Evolutionary conservation across 495 filamentous ascomycete genomes (phyloP).

Genomic region (Penicillium robsamsonii): DNA sequence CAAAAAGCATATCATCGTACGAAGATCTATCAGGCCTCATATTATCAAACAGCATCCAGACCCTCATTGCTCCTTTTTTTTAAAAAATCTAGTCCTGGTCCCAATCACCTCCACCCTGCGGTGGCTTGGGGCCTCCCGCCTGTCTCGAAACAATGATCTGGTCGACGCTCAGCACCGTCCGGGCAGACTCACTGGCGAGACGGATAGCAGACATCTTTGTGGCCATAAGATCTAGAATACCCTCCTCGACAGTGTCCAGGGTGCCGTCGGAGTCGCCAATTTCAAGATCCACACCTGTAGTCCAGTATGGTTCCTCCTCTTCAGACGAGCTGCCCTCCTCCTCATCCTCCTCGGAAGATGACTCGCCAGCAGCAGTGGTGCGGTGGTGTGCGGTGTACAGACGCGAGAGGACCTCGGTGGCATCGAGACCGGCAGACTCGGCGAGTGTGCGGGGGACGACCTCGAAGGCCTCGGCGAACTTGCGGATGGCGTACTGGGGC

Average conservation of each 20-base stretch:
- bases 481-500: constrained; percentile 92
- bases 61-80: constrained; percentile 19
- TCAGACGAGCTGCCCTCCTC: constrained; percentile 43
- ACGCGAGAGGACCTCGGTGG: constrained; percentile 86
- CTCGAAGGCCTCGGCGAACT: constrained; percentile 97
- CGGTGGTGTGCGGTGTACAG: constrained; percentile 91
- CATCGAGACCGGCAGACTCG: constrained; percentile 91
- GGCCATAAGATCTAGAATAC: constrained; percentile 87
- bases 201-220: constrained; percentile 96
- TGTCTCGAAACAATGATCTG: constrained; percentile 99
- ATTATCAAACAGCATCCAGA: constrained; percentile 14
- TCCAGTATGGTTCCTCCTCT: constrained; percentile 74
- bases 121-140: constrained; percentile 95
- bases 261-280: constrained; percentile 75
- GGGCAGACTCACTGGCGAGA: constrained; percentile 88
- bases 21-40: constrained; percentile 31
- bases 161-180: constrained; percentile 94
- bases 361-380: constrained; percentile 24
- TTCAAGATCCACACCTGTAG: constrained; percentile 90
- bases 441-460: constrained; percentile 91
- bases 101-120: constrained; percentile 95
- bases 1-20: constrained; percentile 28
- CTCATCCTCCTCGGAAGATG: constrained; percentile 38
- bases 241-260: constrained; percentile 82
- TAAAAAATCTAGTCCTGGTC: constrained; percentile 76